These are phyloP conservation scores for Paracoccidioides brasiliensis DNA, from an alignment of 2,329 filamentous ascomycete genomes.

Conservation along the genomic window DNA sequence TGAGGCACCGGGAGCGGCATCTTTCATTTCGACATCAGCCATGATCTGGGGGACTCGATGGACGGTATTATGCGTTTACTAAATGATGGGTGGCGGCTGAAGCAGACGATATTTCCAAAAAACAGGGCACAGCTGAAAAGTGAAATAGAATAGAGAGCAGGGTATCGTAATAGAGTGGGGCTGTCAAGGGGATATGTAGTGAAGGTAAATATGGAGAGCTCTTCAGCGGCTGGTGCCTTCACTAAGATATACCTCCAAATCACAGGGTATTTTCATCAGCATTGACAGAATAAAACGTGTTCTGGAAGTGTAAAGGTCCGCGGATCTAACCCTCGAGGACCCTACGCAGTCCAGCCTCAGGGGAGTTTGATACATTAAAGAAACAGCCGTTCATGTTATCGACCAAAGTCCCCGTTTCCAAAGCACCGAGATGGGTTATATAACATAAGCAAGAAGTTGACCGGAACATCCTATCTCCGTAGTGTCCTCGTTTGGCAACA, in stretches of 20 bases:
- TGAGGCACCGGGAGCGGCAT: slow-evolving; percentile 48
- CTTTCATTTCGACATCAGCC: slow-evolving; percentile 96
- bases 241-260: too few species aligned
- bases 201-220: not conserved
- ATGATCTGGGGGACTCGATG: slow-evolving; percentile 39
- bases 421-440: not conserved
- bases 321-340: too few species aligned
- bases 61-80: not conserved
- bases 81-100: too few species aligned
- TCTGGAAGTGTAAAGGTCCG: too few species aligned
- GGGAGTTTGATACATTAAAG: too few species aligned
- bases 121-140: not conserved
- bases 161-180: not conserved
- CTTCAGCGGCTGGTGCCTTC: not conserved
- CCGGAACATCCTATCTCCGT: not conserved
- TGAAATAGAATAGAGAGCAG: not conserved
- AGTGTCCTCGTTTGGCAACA: not conserved
- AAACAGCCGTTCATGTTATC: too few species aligned
- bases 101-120: too few species aligned
- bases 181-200: not conserved
- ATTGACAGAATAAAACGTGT: too few species aligned
- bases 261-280: too few species aligned
- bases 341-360: too few species aligned
- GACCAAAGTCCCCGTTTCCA: too few species aligned
- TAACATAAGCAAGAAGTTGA: not conserved